phyloP scores from a whole-genome alignment of 2,329 filamentous ascomycete species.

The Blastomyces percursus region DNA sequence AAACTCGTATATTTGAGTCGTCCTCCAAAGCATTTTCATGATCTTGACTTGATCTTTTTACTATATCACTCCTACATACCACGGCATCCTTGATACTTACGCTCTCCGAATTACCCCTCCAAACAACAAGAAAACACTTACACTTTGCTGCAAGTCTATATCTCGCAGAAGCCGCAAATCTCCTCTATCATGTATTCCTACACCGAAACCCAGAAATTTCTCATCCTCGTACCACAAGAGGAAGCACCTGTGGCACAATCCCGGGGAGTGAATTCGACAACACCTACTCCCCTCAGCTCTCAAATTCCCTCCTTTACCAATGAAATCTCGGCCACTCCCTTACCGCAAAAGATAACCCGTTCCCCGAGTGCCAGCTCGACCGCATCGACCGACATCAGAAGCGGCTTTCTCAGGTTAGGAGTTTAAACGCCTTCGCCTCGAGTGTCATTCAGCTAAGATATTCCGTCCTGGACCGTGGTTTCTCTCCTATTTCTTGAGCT shows the following conservation, averaged over 20 bases:
- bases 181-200: conserved; percentile 13
- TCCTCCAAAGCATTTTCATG: background rate
- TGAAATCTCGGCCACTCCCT: background rate
- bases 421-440: conserved; percentile 7
- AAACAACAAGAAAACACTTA: background rate
- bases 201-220: conserved; percentile 14
- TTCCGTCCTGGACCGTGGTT: background rate
- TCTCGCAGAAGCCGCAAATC: background rate
- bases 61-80: background rate
- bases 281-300: background rate
- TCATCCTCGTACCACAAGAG: conserved; percentile 15
- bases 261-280: background rate
- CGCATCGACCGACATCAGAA: conserved; percentile 6
- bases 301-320: conserved; percentile 2
- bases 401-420: conserved; percentile 14
- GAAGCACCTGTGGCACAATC: conserved; percentile 2
- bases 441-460: background rate
- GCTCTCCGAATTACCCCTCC: background rate
- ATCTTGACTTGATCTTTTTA: background rate
- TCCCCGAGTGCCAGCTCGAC: conserved; percentile 11
- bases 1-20: background rate
- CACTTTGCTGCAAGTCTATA: background rate
- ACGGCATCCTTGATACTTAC: background rate
- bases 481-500: background rate
- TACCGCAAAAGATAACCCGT: conserved; percentile 2